Evolutionary conservation across 1,284 basidiomycete genomes (phyloP).

Genomic region (Ganoderma boninense): DNA sequence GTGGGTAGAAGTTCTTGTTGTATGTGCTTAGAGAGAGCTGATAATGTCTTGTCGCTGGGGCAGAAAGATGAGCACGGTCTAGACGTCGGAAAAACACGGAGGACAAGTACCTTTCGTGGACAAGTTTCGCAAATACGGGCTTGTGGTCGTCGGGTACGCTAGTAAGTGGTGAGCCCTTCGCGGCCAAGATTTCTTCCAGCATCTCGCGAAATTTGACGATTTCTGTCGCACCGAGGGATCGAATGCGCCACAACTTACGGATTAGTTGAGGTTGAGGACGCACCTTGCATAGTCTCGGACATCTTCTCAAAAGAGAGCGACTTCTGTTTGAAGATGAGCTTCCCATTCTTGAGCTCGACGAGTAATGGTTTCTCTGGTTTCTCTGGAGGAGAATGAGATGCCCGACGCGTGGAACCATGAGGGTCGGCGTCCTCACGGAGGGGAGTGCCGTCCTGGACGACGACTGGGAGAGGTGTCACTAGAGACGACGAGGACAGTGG

Average conservation of each 20-base stretch:
- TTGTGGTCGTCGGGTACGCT: slow-evolving; percentile 72
- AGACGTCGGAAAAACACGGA: neutral
- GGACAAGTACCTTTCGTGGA: slow-evolving; percentile 75
- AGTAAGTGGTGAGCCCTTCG: slow-evolving; percentile 55
- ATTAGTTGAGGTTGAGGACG: slow-evolving; percentile 31
- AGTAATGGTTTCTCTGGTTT: slow-evolving; percentile 51
- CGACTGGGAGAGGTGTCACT: neutral
- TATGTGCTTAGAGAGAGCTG: slow-evolving; percentile 68
- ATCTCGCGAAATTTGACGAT: slow-evolving; percentile 78
- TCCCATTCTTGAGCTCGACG: slow-evolving; percentile 79
- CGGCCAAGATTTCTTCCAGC: slow-evolving; percentile 60
- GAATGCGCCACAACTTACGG: neutral
- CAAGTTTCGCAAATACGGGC: slow-evolving; percentile 81
- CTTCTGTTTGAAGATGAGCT: slow-evolving; percentile 83
- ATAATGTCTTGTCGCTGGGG: slow-evolving; percentile 72
- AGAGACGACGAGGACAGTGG: neutral
- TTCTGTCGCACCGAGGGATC: slow-evolving; percentile 50
- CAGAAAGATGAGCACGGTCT: neutral
- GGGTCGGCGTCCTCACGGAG: slow-evolving; percentile 21
- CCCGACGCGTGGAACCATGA: slow-evolving; percentile 15
- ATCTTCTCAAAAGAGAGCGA: slow-evolving; percentile 76
- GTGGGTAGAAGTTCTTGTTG: slow-evolving; percentile 67
- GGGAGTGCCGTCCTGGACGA: slow-evolving; percentile 13
- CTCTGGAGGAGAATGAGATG: slow-evolving; percentile 28
- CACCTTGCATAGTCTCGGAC: slow-evolving; percentile 85